phyloP scores from a whole-genome alignment of 768 basidiomycete species.

The Dioszegia crocea region DNA sequence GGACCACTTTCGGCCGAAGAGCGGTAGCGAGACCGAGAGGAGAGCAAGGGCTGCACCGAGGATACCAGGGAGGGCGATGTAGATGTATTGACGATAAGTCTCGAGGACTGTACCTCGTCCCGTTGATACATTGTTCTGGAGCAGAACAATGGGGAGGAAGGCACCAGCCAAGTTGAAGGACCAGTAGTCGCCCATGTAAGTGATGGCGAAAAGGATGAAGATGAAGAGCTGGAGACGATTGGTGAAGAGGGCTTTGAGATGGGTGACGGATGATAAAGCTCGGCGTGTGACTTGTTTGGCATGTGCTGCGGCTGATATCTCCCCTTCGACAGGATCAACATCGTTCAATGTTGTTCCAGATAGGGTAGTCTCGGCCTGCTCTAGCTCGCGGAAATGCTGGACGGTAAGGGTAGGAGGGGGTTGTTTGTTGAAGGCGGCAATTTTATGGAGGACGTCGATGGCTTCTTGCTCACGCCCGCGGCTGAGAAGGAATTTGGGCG shows the following conservation, averaged over 20 bases:
- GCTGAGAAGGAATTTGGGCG: slow-evolving; percentile 61
- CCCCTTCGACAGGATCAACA: not conserved
- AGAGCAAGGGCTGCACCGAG: slow-evolving; percentile 42
- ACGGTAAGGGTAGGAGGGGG: slow-evolving; percentile 45
- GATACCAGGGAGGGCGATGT: slow-evolving; percentile 46
- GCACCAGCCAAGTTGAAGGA: slow-evolving; percentile 49
- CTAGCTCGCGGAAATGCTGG: slow-evolving; percentile 49
- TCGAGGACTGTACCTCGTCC: slow-evolving; percentile 38
- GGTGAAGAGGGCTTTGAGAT: slow-evolving; percentile 49
- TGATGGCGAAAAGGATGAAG: slow-evolving; percentile 39
- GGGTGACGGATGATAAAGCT: slow-evolving; percentile 31
- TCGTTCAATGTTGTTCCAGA: not conserved
- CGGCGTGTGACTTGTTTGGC: slow-evolving; percentile 20
- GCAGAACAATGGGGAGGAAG: slow-evolving; percentile 49
- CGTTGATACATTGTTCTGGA: slow-evolving; percentile 43
- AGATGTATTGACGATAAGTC: slow-evolving; percentile 50
- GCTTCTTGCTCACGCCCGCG: slow-evolving; percentile 61
- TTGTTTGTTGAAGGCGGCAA: slow-evolving; percentile 51
- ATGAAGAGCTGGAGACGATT: slow-evolving; percentile 42
- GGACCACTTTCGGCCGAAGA: slow-evolving; percentile 44
- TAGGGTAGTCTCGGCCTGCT: slow-evolving; percentile 22
- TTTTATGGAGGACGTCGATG: slow-evolving; percentile 52
- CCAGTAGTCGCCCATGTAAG: slow-evolving; percentile 48
- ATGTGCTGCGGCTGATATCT: not conserved
- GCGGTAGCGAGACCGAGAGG: slow-evolving; percentile 38